Evolutionary conservation across 371 early-diverging fungal species (phyloP).

Genomic region (Haplosporangium sp.): DNA sequence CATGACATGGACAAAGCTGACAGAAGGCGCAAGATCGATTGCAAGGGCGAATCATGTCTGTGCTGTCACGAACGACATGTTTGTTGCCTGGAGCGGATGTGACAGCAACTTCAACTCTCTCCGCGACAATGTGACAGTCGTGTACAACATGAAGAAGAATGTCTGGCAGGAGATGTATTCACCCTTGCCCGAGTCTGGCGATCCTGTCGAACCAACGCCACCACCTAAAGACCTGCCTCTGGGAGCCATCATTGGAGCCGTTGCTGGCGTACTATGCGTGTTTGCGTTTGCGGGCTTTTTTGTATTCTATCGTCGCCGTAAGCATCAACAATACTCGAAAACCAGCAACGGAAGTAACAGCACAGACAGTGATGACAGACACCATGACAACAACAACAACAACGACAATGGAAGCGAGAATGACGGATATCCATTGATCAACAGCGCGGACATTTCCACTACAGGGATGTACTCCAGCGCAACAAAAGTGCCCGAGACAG

Average conservation of each 20-base stretch:
- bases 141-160: conserved; percentile 35
- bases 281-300: background rate
- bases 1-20: conserved; percentile 17
- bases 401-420: too few relatives aligned
- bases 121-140: conserved; percentile 4
- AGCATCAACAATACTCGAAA: background rate
- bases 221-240: background rate
- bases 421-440: too few relatives aligned
- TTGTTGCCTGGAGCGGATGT: conserved; percentile 25
- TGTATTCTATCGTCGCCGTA: background rate
- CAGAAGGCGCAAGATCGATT: background rate
- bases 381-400: too few relatives aligned
- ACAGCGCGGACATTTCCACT: background rate
- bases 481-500: background rate
- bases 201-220: background rate
- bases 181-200: background rate
- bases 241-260: background rate
- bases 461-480: background rate
- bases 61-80: conserved; percentile 29
- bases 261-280: background rate
- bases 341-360: background rate
- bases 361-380: too few relatives aligned
- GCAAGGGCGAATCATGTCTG: conserved; percentile 16
- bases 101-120: background rate
- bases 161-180: conserved; percentile 11